These are phyloP conservation scores for Paecilomyces fulvus DNA, from an alignment of 2,329 filamentous ascomycete species.

Conservation along the genomic window DNA sequence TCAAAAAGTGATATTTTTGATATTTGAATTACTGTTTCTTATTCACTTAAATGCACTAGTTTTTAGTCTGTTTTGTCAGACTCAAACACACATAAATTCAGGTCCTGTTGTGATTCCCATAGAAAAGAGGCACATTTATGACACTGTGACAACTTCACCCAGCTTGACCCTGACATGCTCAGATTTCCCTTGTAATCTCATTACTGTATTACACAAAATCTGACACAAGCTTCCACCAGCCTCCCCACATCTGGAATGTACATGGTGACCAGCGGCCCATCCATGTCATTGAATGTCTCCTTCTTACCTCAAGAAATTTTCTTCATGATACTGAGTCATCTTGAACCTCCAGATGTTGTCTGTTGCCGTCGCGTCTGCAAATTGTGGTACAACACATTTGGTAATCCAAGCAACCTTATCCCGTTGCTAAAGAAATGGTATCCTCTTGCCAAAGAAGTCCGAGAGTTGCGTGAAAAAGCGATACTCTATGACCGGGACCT, in stretches of 20 bases:
- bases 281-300: slow-evolving; percentile 11
- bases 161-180: no score
- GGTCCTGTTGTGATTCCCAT: no score
- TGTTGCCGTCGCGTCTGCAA: slow-evolving; percentile 46
- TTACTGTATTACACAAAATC: no score
- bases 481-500: not conserved
- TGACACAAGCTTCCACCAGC: not conserved
- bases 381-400: slow-evolving; percentile 43
- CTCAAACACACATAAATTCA: no score
- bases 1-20: no score
- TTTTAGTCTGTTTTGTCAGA: no score
- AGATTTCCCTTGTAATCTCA: no score
- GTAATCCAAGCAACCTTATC: slow-evolving; percentile 38
- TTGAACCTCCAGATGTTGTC: slow-evolving; percentile 45
- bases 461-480: slow-evolving; percentile 19
- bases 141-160: no score
- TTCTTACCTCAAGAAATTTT: slow-evolving; percentile 52
- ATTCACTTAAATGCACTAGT: no score
- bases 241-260: not conserved
- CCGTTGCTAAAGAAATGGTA: slow-evolving; percentile 45
- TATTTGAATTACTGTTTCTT: no score
- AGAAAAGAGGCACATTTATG: no score
- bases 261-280: not conserved
- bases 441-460: slow-evolving; percentile 46
- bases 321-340: slow-evolving; percentile 42